phyloP scores from a whole-genome alignment of 495 filamentous ascomycete genomes.

The Penicillium nucicola region DNA sequence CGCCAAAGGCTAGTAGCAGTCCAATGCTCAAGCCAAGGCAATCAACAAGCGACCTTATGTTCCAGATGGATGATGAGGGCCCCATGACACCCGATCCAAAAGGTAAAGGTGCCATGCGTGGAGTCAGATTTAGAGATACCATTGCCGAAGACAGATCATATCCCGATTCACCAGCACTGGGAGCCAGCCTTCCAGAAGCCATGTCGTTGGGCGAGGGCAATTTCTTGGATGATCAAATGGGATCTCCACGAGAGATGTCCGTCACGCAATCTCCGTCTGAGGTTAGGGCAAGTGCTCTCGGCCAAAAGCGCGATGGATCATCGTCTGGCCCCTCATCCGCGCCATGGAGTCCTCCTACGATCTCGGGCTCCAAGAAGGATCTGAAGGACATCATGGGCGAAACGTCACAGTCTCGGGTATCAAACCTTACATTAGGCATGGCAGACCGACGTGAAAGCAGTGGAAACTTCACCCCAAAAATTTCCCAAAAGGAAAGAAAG shows the following conservation, averaged over 20 bases:
- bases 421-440: constrained; percentile 71
- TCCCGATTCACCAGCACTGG: constrained; percentile 26
- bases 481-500: constrained; percentile 91
- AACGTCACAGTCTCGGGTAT: constrained; percentile 57
- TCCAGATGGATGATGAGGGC: constrained; percentile 88
- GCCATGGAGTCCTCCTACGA: constrained; percentile 60
- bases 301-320: constrained; percentile 17
- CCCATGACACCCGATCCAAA: constrained; percentile 26
- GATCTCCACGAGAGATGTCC: constrained; percentile 18
- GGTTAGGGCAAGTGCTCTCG: constrained; percentile 17
- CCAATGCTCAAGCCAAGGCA: constrained; percentile 62
- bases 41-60: constrained; percentile 77
- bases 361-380: constrained; percentile 63
- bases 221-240: constrained; percentile 35
- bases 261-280: constrained; percentile 32
- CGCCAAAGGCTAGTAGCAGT: constrained; percentile 42
- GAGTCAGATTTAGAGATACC: constrained; percentile 10
- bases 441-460: constrained; percentile 41
- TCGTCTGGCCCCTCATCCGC: constrained; percentile 13
- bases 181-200: constrained; percentile 27
- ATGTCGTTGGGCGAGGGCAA: constrained; percentile 28
- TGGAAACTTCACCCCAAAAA: constrained; percentile 44
- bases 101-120: constrained; percentile 31
- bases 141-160: constrained; percentile 18
- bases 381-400: constrained; percentile 85